phyloP scores from a whole-genome alignment of 2,329 filamentous ascomycete species.

The Talaromyces albobiverticillius region DNA sequence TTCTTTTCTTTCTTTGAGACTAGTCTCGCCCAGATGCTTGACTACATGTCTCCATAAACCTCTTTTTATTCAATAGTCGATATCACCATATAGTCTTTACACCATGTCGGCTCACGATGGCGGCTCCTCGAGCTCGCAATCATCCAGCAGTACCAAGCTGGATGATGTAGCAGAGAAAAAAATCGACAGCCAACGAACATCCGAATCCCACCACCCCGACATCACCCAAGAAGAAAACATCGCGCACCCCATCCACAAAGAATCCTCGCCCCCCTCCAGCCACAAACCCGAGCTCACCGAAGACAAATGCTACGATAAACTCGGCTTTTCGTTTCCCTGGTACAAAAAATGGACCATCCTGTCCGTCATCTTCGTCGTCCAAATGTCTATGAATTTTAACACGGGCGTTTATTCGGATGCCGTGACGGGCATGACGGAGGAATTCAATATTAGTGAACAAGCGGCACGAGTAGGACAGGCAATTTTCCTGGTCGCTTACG shows the following conservation, averaged over 20 bases:
- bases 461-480: constrained; percentile 69
- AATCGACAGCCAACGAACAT: neutral
- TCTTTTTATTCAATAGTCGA: too few species aligned
- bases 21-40: too few species aligned
- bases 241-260: neutral
- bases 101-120: neutral
- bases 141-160: neutral
- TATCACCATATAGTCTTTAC: too few species aligned
- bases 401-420: constrained; percentile 69
- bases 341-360: constrained; percentile 69
- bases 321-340: constrained; percentile 58
- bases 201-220: neutral
- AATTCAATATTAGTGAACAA: constrained; percentile 66
- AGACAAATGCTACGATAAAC: constrained; percentile 61
- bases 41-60: too few species aligned
- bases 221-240: neutral
- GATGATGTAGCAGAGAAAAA: neutral
- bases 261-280: constrained; percentile 9
- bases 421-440: constrained; percentile 58
- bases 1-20: too few species aligned
- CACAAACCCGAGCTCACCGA: constrained; percentile 43
- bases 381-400: constrained; percentile 75
- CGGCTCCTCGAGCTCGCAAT: neutral
- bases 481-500: constrained; percentile 73
- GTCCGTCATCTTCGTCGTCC: constrained; percentile 66